Evolutionary conservation across 2,329 filamentous ascomycete genomes (phyloP).

Genomic region (Penicillium psychrosexuale): DNA sequence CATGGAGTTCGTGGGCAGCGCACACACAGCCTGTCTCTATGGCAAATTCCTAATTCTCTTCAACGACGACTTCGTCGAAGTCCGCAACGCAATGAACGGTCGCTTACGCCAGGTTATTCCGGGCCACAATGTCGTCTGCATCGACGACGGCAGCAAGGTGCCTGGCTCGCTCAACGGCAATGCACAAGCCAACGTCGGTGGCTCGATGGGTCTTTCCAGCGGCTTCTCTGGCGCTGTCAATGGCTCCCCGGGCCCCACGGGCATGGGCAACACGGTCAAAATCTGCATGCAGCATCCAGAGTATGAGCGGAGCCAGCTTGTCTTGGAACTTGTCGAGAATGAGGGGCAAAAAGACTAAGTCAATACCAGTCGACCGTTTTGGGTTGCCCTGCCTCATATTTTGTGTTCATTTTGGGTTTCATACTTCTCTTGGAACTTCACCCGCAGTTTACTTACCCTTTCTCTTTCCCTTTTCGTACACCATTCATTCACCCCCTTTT

Average conservation of each 20-base stretch:
- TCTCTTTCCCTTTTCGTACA: neutral
- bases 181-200: slow-evolving; percentile 32
- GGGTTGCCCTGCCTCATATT: neutral
- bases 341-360: slow-evolving; percentile 66
- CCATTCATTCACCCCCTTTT: neutral
- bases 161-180: slow-evolving; percentile 38
- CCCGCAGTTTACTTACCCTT: too few species aligned
- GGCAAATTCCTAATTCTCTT: slow-evolving; percentile 90
- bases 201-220: slow-evolving; percentile 24
- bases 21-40: slow-evolving; percentile 80
- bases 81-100: slow-evolving; percentile 94
- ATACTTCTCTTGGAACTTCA: neutral
- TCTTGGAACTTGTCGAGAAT: slow-evolving; percentile 89
- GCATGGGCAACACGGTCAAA: slow-evolving; percentile 75
- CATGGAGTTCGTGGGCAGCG: slow-evolving; percentile 98
- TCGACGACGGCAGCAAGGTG: slow-evolving; percentile 69
- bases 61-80: slow-evolving; percentile 94
- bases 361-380: neutral
- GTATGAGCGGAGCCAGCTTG: slow-evolving; percentile 75
- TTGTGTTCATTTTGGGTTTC: neutral
- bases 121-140: slow-evolving; percentile 80
- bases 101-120: slow-evolving; percentile 90
- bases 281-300: slow-evolving; percentile 94
- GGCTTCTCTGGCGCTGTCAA: slow-evolving; percentile 38
- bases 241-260: slow-evolving; percentile 34